Base-by-base conservation (phyloP, 2,329 filamentous ascomycete species). In the Triangularia verruculosa region DNA sequence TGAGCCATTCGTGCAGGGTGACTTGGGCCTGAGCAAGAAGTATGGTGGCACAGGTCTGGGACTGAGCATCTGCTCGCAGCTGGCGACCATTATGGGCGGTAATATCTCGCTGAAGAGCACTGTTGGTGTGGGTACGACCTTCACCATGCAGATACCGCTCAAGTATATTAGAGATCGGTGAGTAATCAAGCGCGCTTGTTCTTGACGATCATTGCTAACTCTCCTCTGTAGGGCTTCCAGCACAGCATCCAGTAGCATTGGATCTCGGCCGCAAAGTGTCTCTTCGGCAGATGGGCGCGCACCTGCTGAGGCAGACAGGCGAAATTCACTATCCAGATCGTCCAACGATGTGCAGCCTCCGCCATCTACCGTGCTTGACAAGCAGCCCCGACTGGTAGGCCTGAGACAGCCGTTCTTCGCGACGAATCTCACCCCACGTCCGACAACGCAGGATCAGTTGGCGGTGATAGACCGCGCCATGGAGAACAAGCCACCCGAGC, bases 1-100 rank as follows among this genome's bases (percentile, higher is more conserved):
- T 73, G 93, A 97, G 74, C 93, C 93, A 0, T 97, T 97, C 72
- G 91, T 97, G 0, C 93, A 97, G 75, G 93, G 91, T n/a, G 93
- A 97, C 72, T 79, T 95, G 1, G 91, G 92, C 0, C 78, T 97
- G 15, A 96, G 90, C 78, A 96, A 92, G 75, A 95, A 95, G 72
- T 96, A 89, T 72, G 92, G 92, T 17, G 93, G 93, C 15, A 97
- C 93, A 0, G 93, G 93, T 3, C 79, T 97, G 1, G 93, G 93
- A 1, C 76, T 97, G 61, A 94, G 90, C 72, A 97, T 97, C 70
- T 96, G 92, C 76, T 89, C 91, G 20, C 93, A 97, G 74, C 80
- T 97, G 39, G 91, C 92, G 2, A 86, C 81, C 15, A 78, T 97
- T 15, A 96, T 97, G 92, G 88, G 88, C 57, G 93, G 93, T 9